A percentile compares a stretch with the other conserved stretches of the same genome.
Evolutionary conservation across 208 protist species (phyloP).

Genomic region (Acanthamoeba rhysodes): DNA sequence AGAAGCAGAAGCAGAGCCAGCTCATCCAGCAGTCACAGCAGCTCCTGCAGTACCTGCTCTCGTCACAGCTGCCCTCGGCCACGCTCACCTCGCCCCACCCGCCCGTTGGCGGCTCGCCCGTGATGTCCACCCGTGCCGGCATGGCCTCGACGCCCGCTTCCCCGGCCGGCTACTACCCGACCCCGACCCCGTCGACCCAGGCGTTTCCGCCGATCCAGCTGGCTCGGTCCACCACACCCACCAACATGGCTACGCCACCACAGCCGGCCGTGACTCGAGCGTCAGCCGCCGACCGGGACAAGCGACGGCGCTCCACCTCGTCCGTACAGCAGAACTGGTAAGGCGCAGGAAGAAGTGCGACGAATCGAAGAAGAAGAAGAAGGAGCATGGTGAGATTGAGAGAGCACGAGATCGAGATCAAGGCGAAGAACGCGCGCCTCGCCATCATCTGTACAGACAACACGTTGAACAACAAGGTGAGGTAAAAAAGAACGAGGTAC

Average conservation of each 20-base stretch:
- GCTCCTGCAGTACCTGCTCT: conserved; percentile 39
- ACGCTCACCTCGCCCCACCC: not conserved
- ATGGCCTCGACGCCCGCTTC: not conserved
- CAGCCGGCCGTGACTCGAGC: not conserved
- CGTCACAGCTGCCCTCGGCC: not conserved
- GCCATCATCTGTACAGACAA: too few species aligned
- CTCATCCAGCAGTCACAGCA: conserved; percentile 50
- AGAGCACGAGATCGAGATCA: not conserved
- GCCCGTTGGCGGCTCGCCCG: not conserved
- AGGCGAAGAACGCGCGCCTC: too few species aligned
- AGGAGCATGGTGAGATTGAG: not conserved
- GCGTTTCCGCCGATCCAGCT: not conserved
- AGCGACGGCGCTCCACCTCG: conserved; percentile 1
- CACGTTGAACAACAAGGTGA: too few species aligned
- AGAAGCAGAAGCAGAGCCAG: conserved; percentile 61
- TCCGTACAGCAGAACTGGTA: conserved; percentile 3
- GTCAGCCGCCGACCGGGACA: not conserved
- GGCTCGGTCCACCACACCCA: not conserved
- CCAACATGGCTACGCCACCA: not conserved
- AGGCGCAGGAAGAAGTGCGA: not conserved
- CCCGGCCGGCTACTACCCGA: not conserved
- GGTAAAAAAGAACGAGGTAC: too few species aligned
- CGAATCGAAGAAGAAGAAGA: not conserved
- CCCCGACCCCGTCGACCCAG: not conserved
- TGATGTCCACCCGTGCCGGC: not conserved